These are phyloP conservation scores for Lentinula lateritia DNA, from an alignment of 768 basidiomycete species.

Conservation along the genomic window DNA sequence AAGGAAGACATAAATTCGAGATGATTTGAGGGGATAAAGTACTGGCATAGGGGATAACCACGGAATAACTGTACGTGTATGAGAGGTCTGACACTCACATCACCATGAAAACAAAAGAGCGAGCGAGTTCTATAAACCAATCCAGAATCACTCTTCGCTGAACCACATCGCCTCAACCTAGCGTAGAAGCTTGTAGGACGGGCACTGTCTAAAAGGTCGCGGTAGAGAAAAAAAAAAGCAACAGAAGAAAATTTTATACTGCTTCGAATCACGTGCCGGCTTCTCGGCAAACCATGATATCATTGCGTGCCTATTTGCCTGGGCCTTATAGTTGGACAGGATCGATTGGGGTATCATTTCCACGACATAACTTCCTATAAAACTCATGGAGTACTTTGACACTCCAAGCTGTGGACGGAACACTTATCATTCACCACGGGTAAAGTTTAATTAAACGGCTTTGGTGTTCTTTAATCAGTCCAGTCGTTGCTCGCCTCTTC, in stretches of 20 bases:
- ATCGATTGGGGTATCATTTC: background rate
- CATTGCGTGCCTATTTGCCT: background rate
- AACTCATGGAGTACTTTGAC: background rate
- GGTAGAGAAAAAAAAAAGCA: slow-evolving; percentile 2
- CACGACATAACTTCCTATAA: background rate
- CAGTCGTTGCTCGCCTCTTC: background rate
- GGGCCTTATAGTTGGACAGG: too few relatives aligned
- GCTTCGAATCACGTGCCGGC: background rate
- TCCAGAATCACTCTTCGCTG: slow-evolving; percentile 12
- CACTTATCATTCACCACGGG: background rate
- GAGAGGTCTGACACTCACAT: slow-evolving; percentile 26
- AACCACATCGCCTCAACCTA: slow-evolving; percentile 17
- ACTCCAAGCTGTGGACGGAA: background rate
- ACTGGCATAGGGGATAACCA: background rate
- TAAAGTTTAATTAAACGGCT: background rate
- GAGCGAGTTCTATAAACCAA: slow-evolving; percentile 14
- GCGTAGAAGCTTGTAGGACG: slow-evolving; percentile 8
- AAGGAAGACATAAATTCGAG: too few relatives aligned
- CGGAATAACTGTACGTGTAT: slow-evolving; percentile 6
- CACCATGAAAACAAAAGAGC: slow-evolving; percentile 10
- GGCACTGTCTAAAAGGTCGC: slow-evolving; percentile 18
- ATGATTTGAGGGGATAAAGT: background rate
- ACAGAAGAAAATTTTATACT: background rate
- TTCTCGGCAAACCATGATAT: background rate
- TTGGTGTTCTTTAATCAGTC: background rate